Conservation (phyloP, 148 eudicot genomes). For the Linanthus parryae region DNA sequence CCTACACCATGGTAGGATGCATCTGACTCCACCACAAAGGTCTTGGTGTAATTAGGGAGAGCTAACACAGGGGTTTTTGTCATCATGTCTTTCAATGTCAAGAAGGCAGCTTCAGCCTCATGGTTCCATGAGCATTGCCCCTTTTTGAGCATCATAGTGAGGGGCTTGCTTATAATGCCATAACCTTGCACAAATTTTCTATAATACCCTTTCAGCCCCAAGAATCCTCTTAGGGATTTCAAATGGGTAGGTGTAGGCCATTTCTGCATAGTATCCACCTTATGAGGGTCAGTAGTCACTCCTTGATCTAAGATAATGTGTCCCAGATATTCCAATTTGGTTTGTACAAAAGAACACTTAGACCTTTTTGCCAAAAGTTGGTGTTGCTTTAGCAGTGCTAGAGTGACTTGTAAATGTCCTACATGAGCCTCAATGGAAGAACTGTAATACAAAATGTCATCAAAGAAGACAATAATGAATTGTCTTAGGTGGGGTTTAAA, state of each 20-base stretch:
- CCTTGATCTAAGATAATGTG: not conserved
- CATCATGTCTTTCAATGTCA: not conserved
- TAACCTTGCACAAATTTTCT: not conserved
- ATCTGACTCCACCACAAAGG: conserved; percentile 1
- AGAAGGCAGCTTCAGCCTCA: not conserved
- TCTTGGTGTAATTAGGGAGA: not conserved
- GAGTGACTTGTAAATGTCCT: too few species aligned
- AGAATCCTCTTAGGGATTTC: not conserved
- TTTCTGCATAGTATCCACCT: not conserved
- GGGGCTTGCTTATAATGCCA: not conserved
- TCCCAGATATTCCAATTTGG: too few species aligned
- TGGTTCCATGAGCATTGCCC: not conserved
- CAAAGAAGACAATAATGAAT: too few species aligned
- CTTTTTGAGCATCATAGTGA: not conserved
- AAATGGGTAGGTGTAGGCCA: not conserved
- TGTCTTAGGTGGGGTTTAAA: too few species aligned
- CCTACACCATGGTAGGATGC: not conserved
- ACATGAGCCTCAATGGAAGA: too few species aligned
- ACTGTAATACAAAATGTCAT: too few species aligned
- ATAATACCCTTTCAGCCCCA: not conserved
- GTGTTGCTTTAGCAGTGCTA: too few species aligned
- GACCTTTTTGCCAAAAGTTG: too few species aligned
- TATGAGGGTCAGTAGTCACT: not conserved
- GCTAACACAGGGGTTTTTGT: not conserved
- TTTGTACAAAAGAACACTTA: too few species aligned